These are phyloP conservation scores for Dipteronia dyeriana DNA, from an alignment of 345 rosid genomes.

Conservation along the genomic window DNA sequence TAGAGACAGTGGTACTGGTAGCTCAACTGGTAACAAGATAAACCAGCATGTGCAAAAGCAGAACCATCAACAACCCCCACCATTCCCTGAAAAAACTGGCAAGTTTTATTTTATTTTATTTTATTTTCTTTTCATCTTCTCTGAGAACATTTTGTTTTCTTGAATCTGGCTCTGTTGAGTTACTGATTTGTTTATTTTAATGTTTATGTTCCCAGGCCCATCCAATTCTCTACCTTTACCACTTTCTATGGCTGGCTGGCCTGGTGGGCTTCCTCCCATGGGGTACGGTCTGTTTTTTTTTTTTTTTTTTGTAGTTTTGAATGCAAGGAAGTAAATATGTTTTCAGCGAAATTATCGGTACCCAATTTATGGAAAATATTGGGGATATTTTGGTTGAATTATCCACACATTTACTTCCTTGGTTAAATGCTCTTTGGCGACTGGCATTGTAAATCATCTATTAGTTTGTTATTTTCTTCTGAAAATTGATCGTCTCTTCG, in stretches of 20 bases:
- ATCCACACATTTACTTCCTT: no score
- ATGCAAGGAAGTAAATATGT: not conserved
- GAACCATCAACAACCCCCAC: conserved; percentile 55
- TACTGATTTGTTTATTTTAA: conserved; percentile 14
- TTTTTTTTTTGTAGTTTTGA: not conserved
- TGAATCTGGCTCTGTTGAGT: not conserved
- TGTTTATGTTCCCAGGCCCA: conserved; percentile 57
- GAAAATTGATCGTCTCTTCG: conserved; percentile 27
- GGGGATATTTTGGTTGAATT: no score
- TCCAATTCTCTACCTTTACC: conserved; percentile 61
- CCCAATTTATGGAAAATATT: no score
- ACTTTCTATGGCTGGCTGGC: conserved; percentile 85
- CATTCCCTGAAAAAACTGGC: conserved; percentile 60
- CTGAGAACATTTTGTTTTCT: conserved; percentile 4
- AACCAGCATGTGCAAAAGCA: conserved; percentile 57
- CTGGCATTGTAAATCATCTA: not conserved
- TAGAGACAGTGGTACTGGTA: conserved; percentile 35
- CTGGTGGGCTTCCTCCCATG: conserved; percentile 93
- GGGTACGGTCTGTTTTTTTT: conserved; percentile 51
- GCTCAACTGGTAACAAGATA: conserved; percentile 37
- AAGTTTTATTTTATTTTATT: conserved; percentile 7
- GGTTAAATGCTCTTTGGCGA: not conserved
- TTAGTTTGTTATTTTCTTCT: conserved; percentile 7
- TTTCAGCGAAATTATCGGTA: no score
- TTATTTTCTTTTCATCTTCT: not conserved